phyloP scores from a whole-genome alignment of 2,329 filamentous ascomycete genomes.

The Talaromyces rugulosus region DNA sequence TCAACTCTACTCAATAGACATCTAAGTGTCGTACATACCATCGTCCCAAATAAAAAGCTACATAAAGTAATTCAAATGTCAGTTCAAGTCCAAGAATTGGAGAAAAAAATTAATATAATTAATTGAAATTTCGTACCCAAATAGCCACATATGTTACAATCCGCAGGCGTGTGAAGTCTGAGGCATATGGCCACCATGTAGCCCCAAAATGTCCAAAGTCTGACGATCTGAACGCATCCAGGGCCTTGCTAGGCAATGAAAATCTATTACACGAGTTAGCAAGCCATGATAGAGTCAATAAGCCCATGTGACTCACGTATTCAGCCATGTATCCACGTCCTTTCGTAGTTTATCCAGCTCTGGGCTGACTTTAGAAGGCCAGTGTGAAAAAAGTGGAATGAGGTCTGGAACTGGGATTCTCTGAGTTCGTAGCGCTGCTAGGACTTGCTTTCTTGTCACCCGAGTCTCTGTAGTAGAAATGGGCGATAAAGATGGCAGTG shows the following conservation, averaged over 20 bases:
- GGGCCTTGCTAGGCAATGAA: neutral
- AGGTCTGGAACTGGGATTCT: no score
- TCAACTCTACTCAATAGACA: neutral
- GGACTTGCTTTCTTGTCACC: neutral
- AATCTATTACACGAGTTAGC: neutral
- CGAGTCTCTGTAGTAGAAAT: neutral
- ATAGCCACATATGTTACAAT: conserved; percentile 7
- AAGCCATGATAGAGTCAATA: neutral
- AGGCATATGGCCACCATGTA: conserved; percentile 6
- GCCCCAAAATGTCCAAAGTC: conserved; percentile 1
- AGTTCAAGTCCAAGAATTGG: neutral
- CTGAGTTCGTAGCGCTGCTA: no score
- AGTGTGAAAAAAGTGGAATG: neutral
- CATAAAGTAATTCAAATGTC: neutral
- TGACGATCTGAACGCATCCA: conserved; percentile 3
- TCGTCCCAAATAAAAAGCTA: no score
- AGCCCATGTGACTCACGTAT: neutral
- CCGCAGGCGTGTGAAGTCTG: neutral
- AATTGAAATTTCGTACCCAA: neutral
- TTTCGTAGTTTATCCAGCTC: neutral
- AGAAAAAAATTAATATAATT: neutral
- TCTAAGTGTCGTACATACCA: no score
- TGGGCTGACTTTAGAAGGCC: neutral
- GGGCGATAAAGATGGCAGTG: neutral
- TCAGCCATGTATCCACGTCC: neutral